Evolutionary conservation across 108 stramenopile species (phyloP).

Genomic region (Schizochytrium sp.): DNA sequence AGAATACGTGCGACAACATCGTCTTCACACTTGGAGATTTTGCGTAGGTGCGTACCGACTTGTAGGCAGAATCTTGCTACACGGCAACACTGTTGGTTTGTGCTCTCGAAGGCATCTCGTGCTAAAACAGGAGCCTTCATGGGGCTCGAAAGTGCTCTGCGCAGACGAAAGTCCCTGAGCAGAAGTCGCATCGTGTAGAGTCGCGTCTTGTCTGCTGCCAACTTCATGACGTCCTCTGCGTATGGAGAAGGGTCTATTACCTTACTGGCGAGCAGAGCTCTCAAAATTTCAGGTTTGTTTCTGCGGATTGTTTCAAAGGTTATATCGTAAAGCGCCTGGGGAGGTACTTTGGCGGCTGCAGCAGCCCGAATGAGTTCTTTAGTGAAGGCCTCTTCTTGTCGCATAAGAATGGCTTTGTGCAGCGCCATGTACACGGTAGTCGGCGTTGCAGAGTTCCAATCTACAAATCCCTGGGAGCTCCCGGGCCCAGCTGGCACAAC

Average conservation of each 20-base stretch:
- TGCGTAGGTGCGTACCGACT: background rate
- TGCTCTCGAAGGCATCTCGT: background rate
- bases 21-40: background rate
- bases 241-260: background rate
- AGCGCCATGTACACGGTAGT: background rate
- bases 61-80: background rate
- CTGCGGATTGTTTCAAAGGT: background rate
- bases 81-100: background rate
- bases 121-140: background rate
- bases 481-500: too few relatives aligned
- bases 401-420: background rate
- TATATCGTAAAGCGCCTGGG: background rate
- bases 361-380: background rate
- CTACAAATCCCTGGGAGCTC: background rate
- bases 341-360: background rate
- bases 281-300: background rate
- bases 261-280: background rate
- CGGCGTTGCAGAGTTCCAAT: background rate
- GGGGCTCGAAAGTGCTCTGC: background rate
- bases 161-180: background rate
- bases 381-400: background rate
- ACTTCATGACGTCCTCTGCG: background rate
- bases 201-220: slow-evolving; percentile 20
- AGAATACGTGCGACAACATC: background rate
- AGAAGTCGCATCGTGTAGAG: background rate